Evolutionary conservation across 2,329 filamentous ascomycete species (phyloP), one percentile per base, ranked within the genome.

Genomic region (Fusarium circinatum): DNA sequence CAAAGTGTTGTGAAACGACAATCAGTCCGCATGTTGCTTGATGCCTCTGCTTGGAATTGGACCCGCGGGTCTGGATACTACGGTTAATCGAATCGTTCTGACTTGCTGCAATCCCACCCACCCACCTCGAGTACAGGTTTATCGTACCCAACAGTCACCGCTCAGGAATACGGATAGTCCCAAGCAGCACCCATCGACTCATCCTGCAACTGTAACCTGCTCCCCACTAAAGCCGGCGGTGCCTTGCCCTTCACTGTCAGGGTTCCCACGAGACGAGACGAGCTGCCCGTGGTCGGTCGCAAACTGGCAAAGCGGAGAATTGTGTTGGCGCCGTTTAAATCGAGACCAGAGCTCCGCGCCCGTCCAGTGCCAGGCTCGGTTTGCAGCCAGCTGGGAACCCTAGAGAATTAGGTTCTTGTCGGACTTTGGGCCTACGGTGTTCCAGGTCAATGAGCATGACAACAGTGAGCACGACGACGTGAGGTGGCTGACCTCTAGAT

Each of bases 401-500:
- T 68, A 57, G 45, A 36, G 45, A 44, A 75, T 70, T 74, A 72
- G 64, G 68, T 69, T 75, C 60, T 63, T 34, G 68, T 72, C 48
- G 45, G 68, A 60, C 67, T 68, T 71, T 57, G 39, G 44, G 59
- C 59, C 63, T 58, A 64, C 49, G 49, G 55, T 55, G 62, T 71
- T 63, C 62, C 41, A 49, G 56, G 71, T 76, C 68, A 67, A 77
- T 72, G 74, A 77, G 75, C 65, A 74, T 62, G 67, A 70, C 70
- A 65, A 78, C 38, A 66, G 55, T 57, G 49, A 76, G 63, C 61
- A 65, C 62, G 68, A 61, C 63, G 75, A 61, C 68, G 48, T 47
- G 62, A 71, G 68, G 76, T 76, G 76, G 76, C 74, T 78, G 76
- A 74, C 63, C 59, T 65, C 60, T 73, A 60, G 63, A 51, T 39